Conservation (phyloP, 148 eudicot genomes). For the Rhododendron ovatum region DNA sequence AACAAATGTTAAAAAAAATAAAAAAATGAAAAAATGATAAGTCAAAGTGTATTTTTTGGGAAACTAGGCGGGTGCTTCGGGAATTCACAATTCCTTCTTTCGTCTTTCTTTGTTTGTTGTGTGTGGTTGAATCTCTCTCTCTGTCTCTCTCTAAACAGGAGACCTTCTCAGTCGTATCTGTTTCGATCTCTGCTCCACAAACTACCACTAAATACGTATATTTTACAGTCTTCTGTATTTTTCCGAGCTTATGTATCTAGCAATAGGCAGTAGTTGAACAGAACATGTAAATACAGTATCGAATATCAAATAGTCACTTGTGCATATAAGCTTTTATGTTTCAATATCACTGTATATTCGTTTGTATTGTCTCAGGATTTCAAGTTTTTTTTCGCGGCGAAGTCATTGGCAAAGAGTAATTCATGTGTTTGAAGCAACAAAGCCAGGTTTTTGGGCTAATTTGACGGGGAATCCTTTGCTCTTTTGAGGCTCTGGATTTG, state of each 20-base stretch:
- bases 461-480: constrained; percentile 22
- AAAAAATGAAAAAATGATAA: too few relatives aligned
- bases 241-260: not conserved
- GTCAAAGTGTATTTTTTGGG: not conserved
- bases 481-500: constrained; percentile 23
- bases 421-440: constrained; percentile 8
- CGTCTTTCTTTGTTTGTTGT: not conserved
- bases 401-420: not conserved
- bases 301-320: not conserved
- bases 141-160: not conserved
- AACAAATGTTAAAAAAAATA: too few relatives aligned
- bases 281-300: not conserved
- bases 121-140: constrained; percentile 8
- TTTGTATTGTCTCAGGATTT: not conserved
- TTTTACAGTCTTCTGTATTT: not conserved
- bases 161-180: not conserved
- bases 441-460: constrained; percentile 22
- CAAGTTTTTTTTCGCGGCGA: not conserved
- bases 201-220: not conserved
- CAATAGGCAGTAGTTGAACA: not conserved
- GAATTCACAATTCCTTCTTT: not conserved
- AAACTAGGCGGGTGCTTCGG: too few relatives aligned
- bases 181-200: constrained; percentile 5
- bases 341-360: not conserved
- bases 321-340: not conserved